phyloP scores from a whole-genome alignment of 768 basidiomycete species.

The Suillus subaureus region DNA sequence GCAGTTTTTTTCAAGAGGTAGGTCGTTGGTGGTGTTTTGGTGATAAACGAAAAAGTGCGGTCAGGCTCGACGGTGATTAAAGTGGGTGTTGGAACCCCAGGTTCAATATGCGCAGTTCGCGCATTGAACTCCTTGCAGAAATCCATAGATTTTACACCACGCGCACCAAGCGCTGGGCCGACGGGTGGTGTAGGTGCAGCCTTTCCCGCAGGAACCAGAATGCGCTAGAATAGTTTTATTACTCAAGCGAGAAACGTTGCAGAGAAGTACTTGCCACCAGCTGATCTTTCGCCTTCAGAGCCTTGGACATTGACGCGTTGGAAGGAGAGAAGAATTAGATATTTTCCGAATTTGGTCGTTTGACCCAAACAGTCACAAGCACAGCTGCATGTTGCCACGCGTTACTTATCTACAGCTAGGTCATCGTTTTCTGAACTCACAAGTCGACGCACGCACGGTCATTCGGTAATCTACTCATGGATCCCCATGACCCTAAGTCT shows the following conservation, averaged over 20 bases:
- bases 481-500: conserved; percentile 8
- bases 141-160: conserved; percentile 99
- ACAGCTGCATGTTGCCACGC: neutral
- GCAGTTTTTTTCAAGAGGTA: conserved; percentile 92
- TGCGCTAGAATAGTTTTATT: conserved; percentile 51
- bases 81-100: conserved; percentile 89
- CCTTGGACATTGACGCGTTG: conserved; percentile 62
- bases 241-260: conserved; percentile 14
- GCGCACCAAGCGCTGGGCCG: conserved; percentile 95
- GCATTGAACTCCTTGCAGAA: conserved; percentile 99
- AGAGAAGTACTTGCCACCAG: conserved; percentile 61
- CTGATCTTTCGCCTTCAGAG: conserved; percentile 64
- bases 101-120: conserved; percentile 84
- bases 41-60: conserved; percentile 91
- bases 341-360: neutral
- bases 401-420: conserved; percentile 4
- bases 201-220: conserved; percentile 90
- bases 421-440: neutral
- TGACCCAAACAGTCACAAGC: neutral
- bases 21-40: conserved; percentile 87
- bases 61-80: conserved; percentile 92
- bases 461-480: conserved; percentile 7
- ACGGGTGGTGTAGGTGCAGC: conserved; percentile 96
- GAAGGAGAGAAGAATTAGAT: neutral
- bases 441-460: conserved; percentile 5